Conservation (phyloP, 257 asterid species). For the Solanum okadae region DNA sequence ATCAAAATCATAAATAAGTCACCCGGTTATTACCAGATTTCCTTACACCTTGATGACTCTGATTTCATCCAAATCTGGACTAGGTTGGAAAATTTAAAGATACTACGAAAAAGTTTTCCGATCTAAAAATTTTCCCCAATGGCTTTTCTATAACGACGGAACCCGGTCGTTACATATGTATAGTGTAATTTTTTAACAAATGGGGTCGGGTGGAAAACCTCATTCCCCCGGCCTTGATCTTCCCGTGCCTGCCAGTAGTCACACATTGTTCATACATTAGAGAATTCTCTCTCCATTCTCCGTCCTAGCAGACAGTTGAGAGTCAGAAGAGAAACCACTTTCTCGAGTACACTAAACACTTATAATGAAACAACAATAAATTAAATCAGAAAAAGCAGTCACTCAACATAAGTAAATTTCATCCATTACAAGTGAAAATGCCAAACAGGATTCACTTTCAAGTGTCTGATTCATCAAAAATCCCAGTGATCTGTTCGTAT, state of each 20-base stretch:
- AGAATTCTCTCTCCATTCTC: neutral
- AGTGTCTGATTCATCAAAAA: neutral
- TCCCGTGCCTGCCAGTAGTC: neutral
- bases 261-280: neutral
- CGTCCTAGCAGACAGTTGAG: neutral
- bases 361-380: neutral
- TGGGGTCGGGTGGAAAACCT: neutral
- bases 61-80: too few species aligned
- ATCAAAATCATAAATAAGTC: too few species aligned
- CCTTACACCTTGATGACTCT: too few species aligned
- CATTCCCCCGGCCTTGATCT: neutral
- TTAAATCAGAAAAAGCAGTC: neutral
- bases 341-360: neutral
- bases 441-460: neutral
- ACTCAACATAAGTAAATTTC: neutral
- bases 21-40: too few species aligned
- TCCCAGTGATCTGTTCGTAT: neutral
- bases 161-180: fast-evolving
- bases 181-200: too few species aligned
- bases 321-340: neutral
- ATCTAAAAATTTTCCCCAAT: fast-evolving
- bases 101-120: too few species aligned
- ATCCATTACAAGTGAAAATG: neutral
- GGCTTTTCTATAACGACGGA: too few species aligned
- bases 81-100: too few species aligned